These are phyloP conservation scores for Penicillium digitatum DNA, from an alignment of 2,329 filamentous ascomycete species.

Conservation along the genomic window DNA sequence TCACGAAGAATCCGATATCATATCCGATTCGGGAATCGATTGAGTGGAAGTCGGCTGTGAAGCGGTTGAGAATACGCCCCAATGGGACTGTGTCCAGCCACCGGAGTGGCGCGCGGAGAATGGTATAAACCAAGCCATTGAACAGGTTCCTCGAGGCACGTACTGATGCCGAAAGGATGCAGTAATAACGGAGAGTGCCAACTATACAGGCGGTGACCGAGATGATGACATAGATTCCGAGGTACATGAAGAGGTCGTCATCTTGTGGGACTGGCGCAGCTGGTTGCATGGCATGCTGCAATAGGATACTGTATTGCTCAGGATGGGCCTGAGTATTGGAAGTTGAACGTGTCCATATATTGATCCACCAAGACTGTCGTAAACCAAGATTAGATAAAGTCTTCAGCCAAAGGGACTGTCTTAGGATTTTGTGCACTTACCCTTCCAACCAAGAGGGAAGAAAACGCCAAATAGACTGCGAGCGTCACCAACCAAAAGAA, in stretches of 20 bases:
- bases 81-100: conserved; percentile 78
- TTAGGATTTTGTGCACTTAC: conserved; percentile 32
- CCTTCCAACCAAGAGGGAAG: conserved; percentile 52
- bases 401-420: not conserved
- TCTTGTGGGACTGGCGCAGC: conserved; percentile 29
- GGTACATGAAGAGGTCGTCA: conserved; percentile 52
- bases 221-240: conserved; percentile 63
- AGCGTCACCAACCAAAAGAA: conserved; percentile 57
- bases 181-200: conserved; percentile 60
- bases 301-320: conserved; percentile 13
- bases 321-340: conserved; percentile 13
- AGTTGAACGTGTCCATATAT: conserved; percentile 44
- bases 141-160: conserved; percentile 66
- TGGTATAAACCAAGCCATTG: conserved; percentile 60
- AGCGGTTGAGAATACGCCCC: conserved; percentile 71
- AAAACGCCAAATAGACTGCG: conserved; percentile 53
- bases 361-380: conserved; percentile 46
- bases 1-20: conserved; percentile 59
- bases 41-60: conserved; percentile 71
- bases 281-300: conserved; percentile 16
- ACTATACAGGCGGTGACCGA: conserved; percentile 56
- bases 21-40: conserved; percentile 65
- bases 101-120: conserved; percentile 68
- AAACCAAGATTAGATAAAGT: conserved; percentile 1
- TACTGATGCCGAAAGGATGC: conserved; percentile 63